phyloP scores from a whole-genome alignment of 495 filamentous ascomycete genomes.

The Neurospora sp. region DNA sequence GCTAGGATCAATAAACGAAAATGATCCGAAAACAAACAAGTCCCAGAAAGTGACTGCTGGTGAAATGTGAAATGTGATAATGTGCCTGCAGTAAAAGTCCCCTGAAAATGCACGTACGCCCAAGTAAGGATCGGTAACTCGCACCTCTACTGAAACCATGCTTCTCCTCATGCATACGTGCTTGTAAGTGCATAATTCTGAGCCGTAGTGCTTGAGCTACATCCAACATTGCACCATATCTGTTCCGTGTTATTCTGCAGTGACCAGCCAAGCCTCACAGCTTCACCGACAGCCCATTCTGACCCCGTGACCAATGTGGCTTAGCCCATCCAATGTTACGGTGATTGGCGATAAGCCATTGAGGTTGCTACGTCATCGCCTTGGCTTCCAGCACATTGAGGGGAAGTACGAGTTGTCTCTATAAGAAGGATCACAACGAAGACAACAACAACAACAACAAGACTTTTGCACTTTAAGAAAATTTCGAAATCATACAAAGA shows the following conservation, averaged over 20 bases:
- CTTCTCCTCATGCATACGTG: too few species aligned
- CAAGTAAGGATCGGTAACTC: too few species aligned
- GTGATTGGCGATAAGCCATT: background rate
- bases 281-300: background rate
- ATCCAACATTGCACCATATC: too few species aligned
- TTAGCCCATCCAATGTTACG: background rate
- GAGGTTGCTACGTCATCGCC: background rate
- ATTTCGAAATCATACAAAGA: background rate
- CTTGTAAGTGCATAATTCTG: too few species aligned
- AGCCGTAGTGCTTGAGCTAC: too few species aligned
- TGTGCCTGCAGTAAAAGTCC: background rate
- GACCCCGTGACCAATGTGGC: background rate
- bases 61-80: background rate
- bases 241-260: background rate
- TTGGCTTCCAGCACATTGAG: background rate
- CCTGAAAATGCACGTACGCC: background rate
- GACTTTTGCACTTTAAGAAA: background rate
- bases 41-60: background rate
- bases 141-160: too few species aligned
- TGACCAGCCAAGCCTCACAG: background rate
- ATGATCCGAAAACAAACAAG: background rate
- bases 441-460: background rate
- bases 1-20: background rate
- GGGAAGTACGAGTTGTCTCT: background rate
- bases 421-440: background rate